These are phyloP conservation scores for Saccharomyces cerevisiae DNA, from an alignment of 805 yeast species.

Conservation along the genomic window DNA sequence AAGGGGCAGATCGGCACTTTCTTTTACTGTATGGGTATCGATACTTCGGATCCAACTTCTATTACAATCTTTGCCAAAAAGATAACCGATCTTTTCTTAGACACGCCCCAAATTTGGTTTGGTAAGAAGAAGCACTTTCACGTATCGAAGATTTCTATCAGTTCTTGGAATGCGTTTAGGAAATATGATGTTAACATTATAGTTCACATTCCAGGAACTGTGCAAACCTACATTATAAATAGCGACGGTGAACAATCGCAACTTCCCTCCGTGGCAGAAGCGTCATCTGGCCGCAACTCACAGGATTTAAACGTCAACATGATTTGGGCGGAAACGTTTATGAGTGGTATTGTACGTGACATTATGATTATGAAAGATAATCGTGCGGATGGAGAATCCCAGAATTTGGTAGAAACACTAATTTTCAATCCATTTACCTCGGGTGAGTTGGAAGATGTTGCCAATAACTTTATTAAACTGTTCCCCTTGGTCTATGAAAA, in stretches of 20 bases:
- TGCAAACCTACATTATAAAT: constrained; percentile 36
- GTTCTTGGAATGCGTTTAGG: constrained; percentile 50
- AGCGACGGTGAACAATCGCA: constrained; percentile 15
- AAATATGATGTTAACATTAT: constrained; percentile 58
- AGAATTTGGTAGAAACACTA: constrained; percentile 69
- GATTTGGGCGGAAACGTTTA: constrained; percentile 44
- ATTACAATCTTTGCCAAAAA: constrained; percentile 66
- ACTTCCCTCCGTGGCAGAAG: constrained; percentile 1
- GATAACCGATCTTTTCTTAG: constrained; percentile 51
- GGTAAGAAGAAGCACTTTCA: constrained; percentile 60
- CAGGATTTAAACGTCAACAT: constrained; percentile 40
- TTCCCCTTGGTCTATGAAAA: constrained; percentile 21
- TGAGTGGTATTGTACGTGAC: constrained; percentile 60
- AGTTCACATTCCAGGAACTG: constrained; percentile 64
- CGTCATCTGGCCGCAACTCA: constrained; percentile 35
- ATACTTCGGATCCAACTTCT: constrained; percentile 62
- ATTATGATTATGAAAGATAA: constrained; percentile 31
- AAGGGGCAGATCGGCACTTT: constrained; percentile 53
- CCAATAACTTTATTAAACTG: constrained; percentile 18
- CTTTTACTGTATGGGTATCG: constrained; percentile 63
- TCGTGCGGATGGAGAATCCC: constrained; percentile 58
- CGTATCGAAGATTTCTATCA: constrained; percentile 57
- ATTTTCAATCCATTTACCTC: constrained; percentile 60
- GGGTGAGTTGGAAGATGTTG: constrained; percentile 21
- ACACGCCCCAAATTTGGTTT: constrained; percentile 63